Conservation (phyloP, 2,329 filamentous ascomycete species). For the Coniella lustricola region DNA sequence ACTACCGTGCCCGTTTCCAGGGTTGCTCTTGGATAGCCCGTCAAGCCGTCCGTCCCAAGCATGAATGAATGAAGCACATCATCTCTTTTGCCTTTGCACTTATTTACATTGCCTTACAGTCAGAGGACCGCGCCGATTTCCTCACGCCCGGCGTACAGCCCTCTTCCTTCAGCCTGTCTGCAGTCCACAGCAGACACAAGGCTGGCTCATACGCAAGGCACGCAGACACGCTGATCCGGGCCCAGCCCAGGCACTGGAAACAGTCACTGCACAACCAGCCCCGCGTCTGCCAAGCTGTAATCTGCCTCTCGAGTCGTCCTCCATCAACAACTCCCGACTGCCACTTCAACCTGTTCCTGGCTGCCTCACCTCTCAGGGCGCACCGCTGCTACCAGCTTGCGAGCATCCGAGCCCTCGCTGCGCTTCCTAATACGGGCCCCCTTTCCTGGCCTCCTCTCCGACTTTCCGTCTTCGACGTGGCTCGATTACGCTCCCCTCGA, state of each 20-base stretch:
- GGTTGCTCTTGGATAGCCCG: too few relatives aligned
- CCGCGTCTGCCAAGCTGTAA: slow-evolving; percentile 5
- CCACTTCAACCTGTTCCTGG: background rate
- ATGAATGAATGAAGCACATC: background rate
- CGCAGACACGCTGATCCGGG: too few relatives aligned
- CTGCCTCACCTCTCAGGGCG: too few relatives aligned
- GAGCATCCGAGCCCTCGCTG: background rate
- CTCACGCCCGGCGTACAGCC: background rate
- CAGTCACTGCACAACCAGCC: background rate
- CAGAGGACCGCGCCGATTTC: background rate
- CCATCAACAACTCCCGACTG: background rate
- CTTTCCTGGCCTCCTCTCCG: background rate
- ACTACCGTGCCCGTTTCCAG: too few relatives aligned
- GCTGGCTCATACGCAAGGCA: background rate
- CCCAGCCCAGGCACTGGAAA: too few relatives aligned
- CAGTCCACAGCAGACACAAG: background rate
- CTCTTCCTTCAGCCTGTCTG: background rate
- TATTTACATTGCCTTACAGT: background rate
- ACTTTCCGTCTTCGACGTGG: background rate
- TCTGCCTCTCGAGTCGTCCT: background rate
- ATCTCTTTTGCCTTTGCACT: background rate
- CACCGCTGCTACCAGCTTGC: too few relatives aligned
- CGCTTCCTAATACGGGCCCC: background rate
- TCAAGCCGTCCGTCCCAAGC: background rate
- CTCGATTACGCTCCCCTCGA: too few relatives aligned